A percentile compares a stretch with the other conserved stretches of the same genome.
phyloP scores from a whole-genome alignment of 805 yeast genomes.

The Kazachstania africana region DNA sequence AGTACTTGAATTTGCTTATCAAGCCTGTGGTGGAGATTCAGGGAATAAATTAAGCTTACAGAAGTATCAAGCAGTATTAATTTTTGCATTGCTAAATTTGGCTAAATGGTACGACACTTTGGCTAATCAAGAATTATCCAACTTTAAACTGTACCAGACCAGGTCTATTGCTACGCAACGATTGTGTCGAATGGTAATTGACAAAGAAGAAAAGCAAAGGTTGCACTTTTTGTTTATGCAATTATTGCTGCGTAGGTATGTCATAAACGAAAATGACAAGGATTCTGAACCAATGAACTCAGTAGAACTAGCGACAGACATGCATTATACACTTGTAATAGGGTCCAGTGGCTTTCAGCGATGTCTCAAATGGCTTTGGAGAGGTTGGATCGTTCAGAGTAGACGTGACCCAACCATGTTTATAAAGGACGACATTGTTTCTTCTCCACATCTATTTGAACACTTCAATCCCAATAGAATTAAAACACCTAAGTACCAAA shows the following conservation, averaged over 20 bases:
- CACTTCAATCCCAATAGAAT: constrained; percentile 79
- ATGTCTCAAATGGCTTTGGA: constrained; percentile 83
- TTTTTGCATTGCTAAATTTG: constrained; percentile 66
- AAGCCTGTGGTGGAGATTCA: constrained; percentile 75
- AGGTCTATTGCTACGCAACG: constrained; percentile 64
- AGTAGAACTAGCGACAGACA: constrained; percentile 74
- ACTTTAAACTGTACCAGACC: constrained; percentile 47
- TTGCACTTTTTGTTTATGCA: constrained; percentile 43
- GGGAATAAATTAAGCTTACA: constrained; percentile 39
- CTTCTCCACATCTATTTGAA: constrained; percentile 38
- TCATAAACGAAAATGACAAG: constrained; percentile 47
- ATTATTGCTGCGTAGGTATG: constrained; percentile 66
- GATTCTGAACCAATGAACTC: constrained; percentile 63
- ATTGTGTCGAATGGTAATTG: constrained; percentile 60
- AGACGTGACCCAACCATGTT: constrained; percentile 58
- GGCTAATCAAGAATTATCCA: constrained; percentile 48
- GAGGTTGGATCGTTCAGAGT: constrained; percentile 83
- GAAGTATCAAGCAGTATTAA: constrained; percentile 54
- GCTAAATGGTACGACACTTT: constrained; percentile 65
- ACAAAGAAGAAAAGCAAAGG: constrained; percentile 42
- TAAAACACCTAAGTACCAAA: constrained; percentile 78
- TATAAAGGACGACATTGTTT: constrained; percentile 48
- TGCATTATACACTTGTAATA: constrained; percentile 67
- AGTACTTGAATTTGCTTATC: constrained; percentile 48
- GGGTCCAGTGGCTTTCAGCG: constrained; percentile 76